These are phyloP conservation scores for Botrytis squamosa DNA, from an alignment of 2,329 filamentous ascomycete species.

Conservation along the genomic window DNA sequence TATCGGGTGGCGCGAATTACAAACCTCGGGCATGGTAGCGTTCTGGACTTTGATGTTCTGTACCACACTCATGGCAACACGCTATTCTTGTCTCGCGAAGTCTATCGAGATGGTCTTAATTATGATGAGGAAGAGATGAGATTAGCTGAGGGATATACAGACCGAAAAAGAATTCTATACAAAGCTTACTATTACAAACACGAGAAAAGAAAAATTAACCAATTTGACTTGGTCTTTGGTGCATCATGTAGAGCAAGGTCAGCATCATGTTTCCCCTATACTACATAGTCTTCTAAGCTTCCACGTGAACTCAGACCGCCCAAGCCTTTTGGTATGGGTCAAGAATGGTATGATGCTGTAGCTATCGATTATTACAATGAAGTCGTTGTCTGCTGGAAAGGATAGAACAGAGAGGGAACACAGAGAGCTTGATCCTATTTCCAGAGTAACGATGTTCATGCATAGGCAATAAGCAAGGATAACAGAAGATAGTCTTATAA, in stretches of 20 bases:
- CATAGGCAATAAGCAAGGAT: background rate
- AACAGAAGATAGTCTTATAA: background rate
- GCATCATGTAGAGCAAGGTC: background rate
- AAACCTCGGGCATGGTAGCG: background rate
- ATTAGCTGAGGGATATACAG: background rate
- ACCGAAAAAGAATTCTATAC: background rate
- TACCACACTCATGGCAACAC: background rate
- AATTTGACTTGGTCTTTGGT: too few relatives aligned
- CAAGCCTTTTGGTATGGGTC: background rate
- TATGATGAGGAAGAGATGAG: background rate
- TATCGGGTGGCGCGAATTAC: background rate
- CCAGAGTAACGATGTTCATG: background rate
- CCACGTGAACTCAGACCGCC: background rate
- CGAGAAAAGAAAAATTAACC: background rate
- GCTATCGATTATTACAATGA: background rate
- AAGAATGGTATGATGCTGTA: background rate
- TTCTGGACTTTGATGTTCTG: background rate
- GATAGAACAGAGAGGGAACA: background rate
- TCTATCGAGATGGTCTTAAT: background rate
- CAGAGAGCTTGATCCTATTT: background rate
- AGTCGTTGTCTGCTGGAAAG: background rate
- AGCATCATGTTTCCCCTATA: background rate
- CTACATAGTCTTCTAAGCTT: background rate
- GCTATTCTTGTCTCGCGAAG: background rate
- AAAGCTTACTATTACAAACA: background rate